These are phyloP conservation scores for Tylopilus subfusipes DNA, from an alignment of 768 basidiomycete genomes.

Conservation along the genomic window DNA sequence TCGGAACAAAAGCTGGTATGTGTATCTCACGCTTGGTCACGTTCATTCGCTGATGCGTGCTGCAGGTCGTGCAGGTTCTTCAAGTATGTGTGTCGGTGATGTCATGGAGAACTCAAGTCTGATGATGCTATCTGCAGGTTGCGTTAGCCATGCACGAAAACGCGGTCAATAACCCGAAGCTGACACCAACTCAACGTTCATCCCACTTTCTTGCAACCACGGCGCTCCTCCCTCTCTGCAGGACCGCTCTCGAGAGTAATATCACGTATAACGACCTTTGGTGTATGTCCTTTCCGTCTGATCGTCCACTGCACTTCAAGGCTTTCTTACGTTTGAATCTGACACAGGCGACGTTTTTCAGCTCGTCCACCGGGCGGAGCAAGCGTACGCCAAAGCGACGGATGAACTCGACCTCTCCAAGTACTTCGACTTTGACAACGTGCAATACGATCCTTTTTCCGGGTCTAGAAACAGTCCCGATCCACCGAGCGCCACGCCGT, in stretches of 20 bases:
- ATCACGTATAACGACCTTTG: not conserved
- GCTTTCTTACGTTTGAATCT: slow-evolving; percentile 1
- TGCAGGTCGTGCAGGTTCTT: slow-evolving; percentile 17
- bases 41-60: slow-evolving; percentile 1
- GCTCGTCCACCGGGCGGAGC: not conserved
- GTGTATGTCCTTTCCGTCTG: slow-evolving; percentile 12
- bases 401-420: slow-evolving; percentile 4
- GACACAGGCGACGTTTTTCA: slow-evolving; percentile 6
- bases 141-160: slow-evolving; percentile 25
- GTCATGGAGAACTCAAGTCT: not conserved
- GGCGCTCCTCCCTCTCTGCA: slow-evolving; percentile 9
- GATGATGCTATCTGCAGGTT: slow-evolving; percentile 8
- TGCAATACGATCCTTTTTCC: not conserved
- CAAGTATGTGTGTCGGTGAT: slow-evolving; percentile 14
- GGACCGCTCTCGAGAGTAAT: not conserved
- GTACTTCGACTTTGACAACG: not conserved
- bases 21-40: not conserved
- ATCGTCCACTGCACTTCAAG: not conserved
- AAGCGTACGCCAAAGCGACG: not conserved
- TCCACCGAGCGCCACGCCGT: not conserved
- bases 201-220: slow-evolving; percentile 7
- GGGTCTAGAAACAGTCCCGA: not conserved
- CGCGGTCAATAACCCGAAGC: slow-evolving; percentile 12
- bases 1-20: slow-evolving; percentile 17
- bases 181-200: slow-evolving; percentile 5